Base-by-base conservation (phyloP, 2,329 filamentous ascomycete genomes). In the Cryphonectria parasitica region DNA sequence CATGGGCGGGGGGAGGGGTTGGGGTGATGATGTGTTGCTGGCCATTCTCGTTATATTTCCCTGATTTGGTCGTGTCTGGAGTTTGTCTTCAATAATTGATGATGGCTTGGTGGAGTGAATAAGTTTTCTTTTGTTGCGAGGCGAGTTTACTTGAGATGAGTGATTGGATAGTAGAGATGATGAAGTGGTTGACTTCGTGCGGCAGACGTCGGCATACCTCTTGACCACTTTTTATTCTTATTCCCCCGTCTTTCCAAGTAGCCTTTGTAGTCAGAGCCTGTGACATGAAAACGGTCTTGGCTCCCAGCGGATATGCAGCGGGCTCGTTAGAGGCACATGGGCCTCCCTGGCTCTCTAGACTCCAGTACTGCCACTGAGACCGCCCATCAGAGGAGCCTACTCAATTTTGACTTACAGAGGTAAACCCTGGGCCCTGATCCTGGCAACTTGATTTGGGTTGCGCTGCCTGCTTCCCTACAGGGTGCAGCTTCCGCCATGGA, bases 1-100 rank as follows among this genome's bases (percentile, higher is more conserved):
- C 58, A 75, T 70, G 41, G 74, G 74, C 31, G 71, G 66, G 19
- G 74, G 74, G 52, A 74, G 68, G 62, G 72, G 28, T 49, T n/a
- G 36, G 68, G 64, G 69, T 25, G 31, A 34, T 64, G 71, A 13
- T 61, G 69, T 41, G 8, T 66, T 62, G 36, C 52, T n/a, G 61
- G 25, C 63, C 70, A 72, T 72, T 28, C 28, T 69, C 45, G n/a
- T 41, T 0, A 4, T 34, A 34, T 34, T 34, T 6, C 34, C 6
- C 34, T 34, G 34, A 1, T 3, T 36, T 43, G 17, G 49, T 43
- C 13, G 66, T 61, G 39, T 11, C 17, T 41, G 39, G 17, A 34
- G n/a, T 39, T 39, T 17, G 28, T 67, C 8, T 34, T 13, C 6
- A 31, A n/a, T 49, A 34, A 22, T 3, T 49, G 2, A 45, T 49